Base-by-base conservation (phyloP, 768 basidiomycete genomes). In the Termitomyces sp. region DNA sequence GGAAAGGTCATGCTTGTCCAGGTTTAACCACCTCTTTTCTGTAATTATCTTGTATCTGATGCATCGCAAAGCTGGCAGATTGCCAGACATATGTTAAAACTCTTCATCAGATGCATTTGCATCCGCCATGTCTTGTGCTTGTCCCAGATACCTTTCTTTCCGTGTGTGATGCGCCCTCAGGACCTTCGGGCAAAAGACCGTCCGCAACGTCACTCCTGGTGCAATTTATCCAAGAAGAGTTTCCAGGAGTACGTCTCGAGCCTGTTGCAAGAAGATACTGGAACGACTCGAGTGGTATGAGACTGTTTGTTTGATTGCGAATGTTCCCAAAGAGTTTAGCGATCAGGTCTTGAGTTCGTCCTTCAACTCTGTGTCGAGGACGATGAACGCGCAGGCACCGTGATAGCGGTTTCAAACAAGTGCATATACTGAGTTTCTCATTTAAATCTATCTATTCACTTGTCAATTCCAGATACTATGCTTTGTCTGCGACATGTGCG, bases 41-140 rank as follows among this genome's bases (percentile, higher is more conserved):
- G 21, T 19, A 23, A 38, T 37, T 7, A 10, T 34, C 31, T 45
- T 56, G 54, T 45, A 43, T 55, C 34, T 57, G 48, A 42, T 48
- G 10, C 40, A 6, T 47, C 23, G 11, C 56, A 37, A 50, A 95
- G 91, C 78, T 93, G 31, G 84, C 87, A 35, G 95, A 97, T 66
- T 88, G 88, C 57, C 85, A 90, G 55, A 94, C 93, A 14, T 95
- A 93, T 61, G 86, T 92, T 58, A 94, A 94, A 69, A 90, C 91
- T 0, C 70, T 94, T 19, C 90, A 93, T 65, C 91, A 93, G 60
- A 85, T 93, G 83, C 85, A 90, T 63, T 68, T 92, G 10, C 87
- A 93, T 62, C 75, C 73, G 5, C 94, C 94, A 0, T 76, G 71
- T 11, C 74, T 87, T 23, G 77, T 96, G 37, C 77, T 96, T 17